phyloP scores from a whole-genome alignment of 257 asterid genomes.

The Fraxinus anomala region DNA sequence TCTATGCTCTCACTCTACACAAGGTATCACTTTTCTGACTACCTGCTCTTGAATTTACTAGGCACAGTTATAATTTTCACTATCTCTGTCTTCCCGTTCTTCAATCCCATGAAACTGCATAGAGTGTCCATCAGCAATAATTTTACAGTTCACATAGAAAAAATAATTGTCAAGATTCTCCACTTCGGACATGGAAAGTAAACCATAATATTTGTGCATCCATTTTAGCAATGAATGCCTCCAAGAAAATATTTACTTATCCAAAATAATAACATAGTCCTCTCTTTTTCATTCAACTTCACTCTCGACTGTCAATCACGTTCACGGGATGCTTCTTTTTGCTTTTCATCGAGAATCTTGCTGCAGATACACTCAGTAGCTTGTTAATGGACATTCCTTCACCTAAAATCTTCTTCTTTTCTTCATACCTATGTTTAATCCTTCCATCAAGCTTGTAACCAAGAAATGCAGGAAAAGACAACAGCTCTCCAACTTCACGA shows the following conservation, averaged over 20 bases:
- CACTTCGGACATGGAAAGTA: not conserved
- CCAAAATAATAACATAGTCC: not conserved
- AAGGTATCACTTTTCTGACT: not conserved
- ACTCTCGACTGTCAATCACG: constrained; percentile 16
- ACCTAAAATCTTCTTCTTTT: constrained; percentile 53
- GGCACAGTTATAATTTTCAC: not conserved
- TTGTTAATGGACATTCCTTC: constrained; percentile 86
- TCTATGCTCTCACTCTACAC: not conserved
- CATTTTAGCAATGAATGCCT: not conserved
- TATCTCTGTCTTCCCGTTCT: not conserved
- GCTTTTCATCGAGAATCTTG: constrained; percentile 57
- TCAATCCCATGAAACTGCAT: not conserved
- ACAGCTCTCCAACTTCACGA: constrained; percentile 74
- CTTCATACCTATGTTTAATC: constrained; percentile 82
- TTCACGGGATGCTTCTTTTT: constrained; percentile 32
- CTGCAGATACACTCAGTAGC: constrained; percentile 74
- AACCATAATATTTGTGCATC: not conserved
- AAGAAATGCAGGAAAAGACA: constrained; percentile 88
- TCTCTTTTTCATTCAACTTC: constrained; percentile 27
- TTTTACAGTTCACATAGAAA: not conserved
- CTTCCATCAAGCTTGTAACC: constrained; percentile 85
- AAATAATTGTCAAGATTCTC: not conserved
- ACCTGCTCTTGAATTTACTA: not conserved
- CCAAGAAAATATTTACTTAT: not conserved
- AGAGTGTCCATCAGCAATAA: not conserved